Evolutionary conservation across 306 rosid species (phyloP).

Genomic region (Datisca glomerata): DNA sequence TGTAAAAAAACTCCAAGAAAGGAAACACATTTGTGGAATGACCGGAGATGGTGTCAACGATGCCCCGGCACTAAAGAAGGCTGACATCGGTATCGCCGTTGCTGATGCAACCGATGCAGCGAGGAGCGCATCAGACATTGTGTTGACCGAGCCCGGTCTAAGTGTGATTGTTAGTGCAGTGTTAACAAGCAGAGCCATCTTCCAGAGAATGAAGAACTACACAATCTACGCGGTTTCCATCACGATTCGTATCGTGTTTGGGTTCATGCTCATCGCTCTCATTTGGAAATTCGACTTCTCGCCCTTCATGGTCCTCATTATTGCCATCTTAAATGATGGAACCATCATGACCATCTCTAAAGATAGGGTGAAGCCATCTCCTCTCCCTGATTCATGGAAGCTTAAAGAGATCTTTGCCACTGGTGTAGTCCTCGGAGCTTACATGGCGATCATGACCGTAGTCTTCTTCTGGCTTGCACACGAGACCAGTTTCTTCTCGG

Average conservation of each 20-base stretch:
- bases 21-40: constrained; percentile 26
- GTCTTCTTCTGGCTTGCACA: constrained; percentile 40
- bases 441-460: constrained; percentile 44
- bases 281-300: constrained; percentile 57
- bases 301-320: constrained; percentile 53
- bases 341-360: constrained; percentile 63
- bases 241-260: constrained; percentile 52
- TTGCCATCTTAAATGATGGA: constrained; percentile 51
- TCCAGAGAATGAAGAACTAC: not conserved
- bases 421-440: constrained; percentile 42
- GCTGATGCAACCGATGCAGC: not conserved
- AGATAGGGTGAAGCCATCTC: constrained; percentile 55
- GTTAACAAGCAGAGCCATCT: not conserved
- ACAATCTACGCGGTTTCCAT: constrained; percentile 45
- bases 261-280: constrained; percentile 47
- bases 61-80: constrained; percentile 1
- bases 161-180: not conserved
- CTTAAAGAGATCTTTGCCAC: constrained; percentile 49
- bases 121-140: not conserved
- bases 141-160: not conserved
- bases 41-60: not conserved
- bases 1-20: constrained; percentile 40
- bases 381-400: constrained; percentile 59
- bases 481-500: constrained; percentile 33
- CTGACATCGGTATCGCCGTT: not conserved